A percentile compares a stretch with the other conserved stretches of the same genome.
Conservation (phyloP, 176 grass and related monocot genomes). For the Panicum miliaceum region DNA sequence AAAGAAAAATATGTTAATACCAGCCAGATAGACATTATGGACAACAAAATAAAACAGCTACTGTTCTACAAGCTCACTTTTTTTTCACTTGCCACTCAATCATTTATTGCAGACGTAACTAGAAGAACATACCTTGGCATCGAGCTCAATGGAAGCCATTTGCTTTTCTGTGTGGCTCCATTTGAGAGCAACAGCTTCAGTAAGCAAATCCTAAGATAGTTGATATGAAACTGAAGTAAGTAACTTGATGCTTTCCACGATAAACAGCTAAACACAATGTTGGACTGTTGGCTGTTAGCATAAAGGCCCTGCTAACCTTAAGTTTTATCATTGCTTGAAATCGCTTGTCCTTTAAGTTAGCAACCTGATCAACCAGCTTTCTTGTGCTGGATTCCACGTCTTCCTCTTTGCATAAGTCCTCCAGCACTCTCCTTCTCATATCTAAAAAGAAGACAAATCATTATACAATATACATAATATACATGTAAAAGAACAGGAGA, state of each 20-base stretch:
- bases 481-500: conserved; percentile 32
- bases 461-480: conserved; percentile 42
- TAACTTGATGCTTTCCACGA: conserved; percentile 1
- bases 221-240: conserved; percentile 26
- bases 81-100: not conserved
- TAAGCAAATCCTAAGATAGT: conserved; percentile 60
- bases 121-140: conserved; percentile 81
- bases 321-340: conserved; percentile 62
- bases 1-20: conserved; percentile 13
- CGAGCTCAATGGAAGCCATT: conserved; percentile 71
- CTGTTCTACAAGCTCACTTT: conserved; percentile 27
- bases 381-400: conserved; percentile 66
- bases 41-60: conserved; percentile 14
- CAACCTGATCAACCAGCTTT: conserved; percentile 67
- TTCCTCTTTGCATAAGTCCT: conserved; percentile 78
- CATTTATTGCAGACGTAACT: too few species aligned
- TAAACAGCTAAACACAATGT: conserved; percentile 11
- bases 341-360: conserved; percentile 69
- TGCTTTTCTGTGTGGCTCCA: conserved; percentile 73
- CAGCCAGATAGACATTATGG: conserved; percentile 18
- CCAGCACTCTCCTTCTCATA: conserved; percentile 53
- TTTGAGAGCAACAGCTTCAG: conserved; percentile 83
- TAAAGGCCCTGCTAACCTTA: conserved; percentile 56
- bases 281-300: not conserved
- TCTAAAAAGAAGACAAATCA: conserved; percentile 40